Conservation (phyloP, 179 eudicot genomes). For the Beta lomatogona region DNA sequence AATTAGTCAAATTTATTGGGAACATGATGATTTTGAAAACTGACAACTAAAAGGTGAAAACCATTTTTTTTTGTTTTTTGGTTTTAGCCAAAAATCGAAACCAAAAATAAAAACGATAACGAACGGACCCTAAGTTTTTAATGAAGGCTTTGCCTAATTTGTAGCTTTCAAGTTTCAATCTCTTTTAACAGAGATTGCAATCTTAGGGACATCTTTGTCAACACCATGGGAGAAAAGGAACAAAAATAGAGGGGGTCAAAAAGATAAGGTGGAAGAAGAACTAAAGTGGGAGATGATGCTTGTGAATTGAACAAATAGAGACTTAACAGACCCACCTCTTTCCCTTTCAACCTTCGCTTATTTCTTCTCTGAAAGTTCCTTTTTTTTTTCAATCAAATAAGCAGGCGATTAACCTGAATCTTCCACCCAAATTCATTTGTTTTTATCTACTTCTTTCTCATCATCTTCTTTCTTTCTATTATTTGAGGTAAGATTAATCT, state of each 20-base stretch:
- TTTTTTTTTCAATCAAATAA: neutral
- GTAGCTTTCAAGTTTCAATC: no score
- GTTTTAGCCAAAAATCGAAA: no score
- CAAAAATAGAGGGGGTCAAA: neutral
- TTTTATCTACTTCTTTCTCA: neutral
- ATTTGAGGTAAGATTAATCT: conserved; percentile 22
- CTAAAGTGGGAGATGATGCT: neutral
- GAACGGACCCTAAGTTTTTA: no score
- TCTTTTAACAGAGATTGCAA: no score
- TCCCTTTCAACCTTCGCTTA: neutral
- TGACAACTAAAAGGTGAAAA: no score
- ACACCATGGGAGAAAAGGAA: no score
- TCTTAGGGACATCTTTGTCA: neutral
- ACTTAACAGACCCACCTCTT: neutral
- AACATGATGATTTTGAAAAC: no score
- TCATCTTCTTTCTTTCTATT: neutral
- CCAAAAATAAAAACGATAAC: no score
- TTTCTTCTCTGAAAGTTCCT: conserved; percentile 12
- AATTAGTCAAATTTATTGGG: no score
- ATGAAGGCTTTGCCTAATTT: no score
- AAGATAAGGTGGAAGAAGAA: conserved; percentile 14
- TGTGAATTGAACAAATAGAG: neutral
- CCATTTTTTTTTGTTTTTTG: no score
- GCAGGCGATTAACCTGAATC: no score
- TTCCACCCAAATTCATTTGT: neutral